Base-by-base conservation (phyloP, 2,329 filamentous ascomycete genomes). In the Xylaria sp. region DNA sequence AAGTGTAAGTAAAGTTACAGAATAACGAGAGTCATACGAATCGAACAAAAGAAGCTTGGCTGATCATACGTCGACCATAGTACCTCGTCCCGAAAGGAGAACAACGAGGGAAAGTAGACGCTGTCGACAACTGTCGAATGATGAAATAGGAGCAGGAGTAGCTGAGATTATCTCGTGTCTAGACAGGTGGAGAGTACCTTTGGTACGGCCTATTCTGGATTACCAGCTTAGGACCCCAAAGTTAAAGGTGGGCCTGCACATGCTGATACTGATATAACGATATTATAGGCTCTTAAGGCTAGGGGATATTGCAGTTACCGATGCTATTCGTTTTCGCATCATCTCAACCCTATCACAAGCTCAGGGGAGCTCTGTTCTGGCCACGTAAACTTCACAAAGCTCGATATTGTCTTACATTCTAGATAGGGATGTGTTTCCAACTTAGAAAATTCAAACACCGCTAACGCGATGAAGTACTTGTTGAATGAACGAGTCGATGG, bases 71-170 rank as follows among this genome's bases (percentile, higher is more conserved):
- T 56, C 33, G 58, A 66, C 33, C 70, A 72, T 68, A 63, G 13
- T 53, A 63, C 49, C 56, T 56, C 63, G 62, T 59, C 51, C 36
- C 46, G 42, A 38, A 26, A 23, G 53, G 61, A 68, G 62, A 42
- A 65, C 58, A 54, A 70, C 23, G 56, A 60, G 53, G 33, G 36
- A 26, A 66, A 31, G 46, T 15, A 40, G 40, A 51, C 48, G 42
- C 48, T 56, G 44, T 63, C 62, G 68, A 70, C 59, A 63, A 40
- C 48, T 42, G 67, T 60, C 64, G 65, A 70, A 69, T 68, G 68
- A 65, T 67, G 66, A 20, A 69, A 71, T 69, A 72, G 70, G 68
- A 69, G 65, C 67, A 67, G 56, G 62, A 66, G 67, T n/a, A 68
- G 61, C 59, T 53, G 56, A 66, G 68, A 67, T 67, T 68, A 60